Percentiles rank a stretch among this genome's conserved stretches.
phyloP scores from a whole-genome alignment of 768 basidiomycete species.

The Chiua virens region DNA sequence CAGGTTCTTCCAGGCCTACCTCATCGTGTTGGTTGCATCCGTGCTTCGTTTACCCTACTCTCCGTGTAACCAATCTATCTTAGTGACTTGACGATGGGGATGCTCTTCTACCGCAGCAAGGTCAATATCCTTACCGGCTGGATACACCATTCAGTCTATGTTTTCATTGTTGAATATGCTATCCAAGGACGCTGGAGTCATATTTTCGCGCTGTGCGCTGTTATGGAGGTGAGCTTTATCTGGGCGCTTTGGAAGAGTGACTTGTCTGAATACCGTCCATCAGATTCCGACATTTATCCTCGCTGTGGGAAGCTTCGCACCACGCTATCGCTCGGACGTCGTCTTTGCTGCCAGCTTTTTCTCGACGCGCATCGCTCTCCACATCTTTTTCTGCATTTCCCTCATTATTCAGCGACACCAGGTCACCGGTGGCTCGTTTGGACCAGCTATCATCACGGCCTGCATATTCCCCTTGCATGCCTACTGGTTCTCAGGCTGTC shows the following conservation, averaged over 20 bases:
- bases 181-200: slow-evolving; percentile 37
- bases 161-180: slow-evolving; percentile 41
- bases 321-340: slow-evolving; percentile 45
- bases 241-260: not conserved
- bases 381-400: slow-evolving; percentile 37
- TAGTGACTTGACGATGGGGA: slow-evolving; percentile 48
- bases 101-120: slow-evolving; percentile 45
- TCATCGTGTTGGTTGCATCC: slow-evolving; percentile 32
- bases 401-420: slow-evolving; percentile 32
- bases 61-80: slow-evolving; percentile 8
- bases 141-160: slow-evolving; percentile 49
- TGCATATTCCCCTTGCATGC: slow-evolving; percentile 50
- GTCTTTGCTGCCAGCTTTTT: slow-evolving; percentile 53
- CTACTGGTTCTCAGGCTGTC: slow-evolving; percentile 52
- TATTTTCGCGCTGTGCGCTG: slow-evolving; percentile 43
- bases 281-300: slow-evolving; percentile 57
- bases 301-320: slow-evolving; percentile 44
- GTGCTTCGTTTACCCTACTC: slow-evolving; percentile 3
- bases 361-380: slow-evolving; percentile 49
- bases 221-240: slow-evolving; percentile 45
- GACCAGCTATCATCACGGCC: slow-evolving; percentile 41
- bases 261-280: not conserved
- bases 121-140: slow-evolving; percentile 55
- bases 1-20: slow-evolving; percentile 49
- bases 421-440: slow-evolving; percentile 33